phyloP scores from a whole-genome alignment of 78 protist species.

The Dictyostelium brefeldianum region DNA sequence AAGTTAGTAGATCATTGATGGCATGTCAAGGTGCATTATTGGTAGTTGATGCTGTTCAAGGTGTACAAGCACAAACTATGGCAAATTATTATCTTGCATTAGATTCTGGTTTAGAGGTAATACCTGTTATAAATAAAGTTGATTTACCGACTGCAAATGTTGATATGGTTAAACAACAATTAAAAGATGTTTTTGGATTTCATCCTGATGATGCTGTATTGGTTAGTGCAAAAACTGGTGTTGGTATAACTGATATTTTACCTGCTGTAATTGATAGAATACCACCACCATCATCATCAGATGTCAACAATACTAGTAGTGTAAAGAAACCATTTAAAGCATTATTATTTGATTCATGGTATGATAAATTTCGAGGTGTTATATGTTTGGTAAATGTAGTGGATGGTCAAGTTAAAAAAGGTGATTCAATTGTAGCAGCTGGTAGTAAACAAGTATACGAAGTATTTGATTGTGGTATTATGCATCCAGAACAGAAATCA shows the following conservation, averaged over 20 bases:
- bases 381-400: slow-evolving; percentile 82
- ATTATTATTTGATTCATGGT: slow-evolving; percentile 93
- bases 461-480: slow-evolving; percentile 88
- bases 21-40: slow-evolving; percentile 93
- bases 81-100: slow-evolving; percentile 88
- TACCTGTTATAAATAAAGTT: slow-evolving; percentile 95
- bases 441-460: slow-evolving; percentile 69
- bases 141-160: slow-evolving; percentile 87
- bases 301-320: background rate
- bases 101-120: slow-evolving; percentile 76
- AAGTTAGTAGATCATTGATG: slow-evolving; percentile 87
- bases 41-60: slow-evolving; percentile 90
- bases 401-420: slow-evolving; percentile 81
- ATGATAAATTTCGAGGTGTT: slow-evolving; percentile 92
- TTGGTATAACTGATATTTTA: slow-evolving; percentile 76
- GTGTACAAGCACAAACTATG: slow-evolving; percentile 93
- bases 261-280: slow-evolving; percentile 85
- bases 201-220: slow-evolving; percentile 40
- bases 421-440: slow-evolving; percentile 39
- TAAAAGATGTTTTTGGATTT: slow-evolving; percentile 68
- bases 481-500: slow-evolving; percentile 89
- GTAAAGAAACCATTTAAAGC: slow-evolving; percentile 71
- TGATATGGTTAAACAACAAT: slow-evolving; percentile 37
- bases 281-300: slow-evolving; percentile 82
- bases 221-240: slow-evolving; percentile 68